phyloP scores from a whole-genome alignment of 305 asterid genomes.

The Fraxinus sp. region DNA sequence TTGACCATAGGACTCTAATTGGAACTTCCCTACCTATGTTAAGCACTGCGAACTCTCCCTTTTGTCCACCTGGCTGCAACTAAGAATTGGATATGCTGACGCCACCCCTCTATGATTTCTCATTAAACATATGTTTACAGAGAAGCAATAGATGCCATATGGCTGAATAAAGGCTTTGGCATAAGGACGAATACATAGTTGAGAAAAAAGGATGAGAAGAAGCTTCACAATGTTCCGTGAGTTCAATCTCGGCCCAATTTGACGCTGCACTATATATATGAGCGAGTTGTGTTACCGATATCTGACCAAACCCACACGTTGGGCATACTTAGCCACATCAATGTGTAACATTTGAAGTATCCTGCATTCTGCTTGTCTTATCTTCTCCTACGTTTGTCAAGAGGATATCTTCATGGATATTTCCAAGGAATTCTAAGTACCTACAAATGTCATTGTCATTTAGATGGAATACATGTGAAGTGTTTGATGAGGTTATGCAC shows the following conservation, averaged over 20 bases:
- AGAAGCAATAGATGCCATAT: neutral
- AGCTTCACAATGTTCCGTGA: neutral
- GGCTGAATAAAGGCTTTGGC: neutral
- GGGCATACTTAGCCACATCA: neutral
- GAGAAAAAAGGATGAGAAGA: neutral
- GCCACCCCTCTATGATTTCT: neutral
- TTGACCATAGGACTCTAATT: neutral
- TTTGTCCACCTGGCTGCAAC: neutral
- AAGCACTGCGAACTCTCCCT: neutral
- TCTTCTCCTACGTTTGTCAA: neutral
- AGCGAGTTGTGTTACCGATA: neutral
- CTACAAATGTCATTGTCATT: neutral
- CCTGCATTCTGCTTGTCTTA: neutral
- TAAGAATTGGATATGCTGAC: neutral
- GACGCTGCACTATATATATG: neutral
- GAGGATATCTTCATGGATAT: neutral
- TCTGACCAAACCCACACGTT: neutral
- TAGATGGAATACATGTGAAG: neutral
- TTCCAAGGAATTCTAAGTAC: neutral
- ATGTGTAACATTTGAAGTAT: neutral
- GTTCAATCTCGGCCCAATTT: neutral
- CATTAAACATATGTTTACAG: neutral
- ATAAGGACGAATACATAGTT: neutral
- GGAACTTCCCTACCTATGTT: neutral
- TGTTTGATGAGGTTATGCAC: neutral